These are phyloP conservation scores for Hericium erinaceus DNA, from an alignment of 768 basidiomycete genomes.

Conservation along the genomic window DNA sequence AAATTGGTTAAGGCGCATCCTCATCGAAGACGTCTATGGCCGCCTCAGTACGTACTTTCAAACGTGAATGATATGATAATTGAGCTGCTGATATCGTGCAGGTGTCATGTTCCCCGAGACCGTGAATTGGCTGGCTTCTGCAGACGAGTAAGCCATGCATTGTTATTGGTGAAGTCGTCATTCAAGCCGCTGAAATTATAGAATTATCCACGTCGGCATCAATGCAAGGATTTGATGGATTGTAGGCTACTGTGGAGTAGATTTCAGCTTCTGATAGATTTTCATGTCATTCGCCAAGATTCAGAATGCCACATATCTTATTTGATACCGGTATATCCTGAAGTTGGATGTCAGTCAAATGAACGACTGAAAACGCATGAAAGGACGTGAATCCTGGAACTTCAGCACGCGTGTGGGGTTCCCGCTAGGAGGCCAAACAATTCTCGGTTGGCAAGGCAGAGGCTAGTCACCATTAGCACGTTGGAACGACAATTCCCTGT, in stretches of 20 bases:
- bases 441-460: too few species aligned
- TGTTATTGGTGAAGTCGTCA: neutral
- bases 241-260: neutral
- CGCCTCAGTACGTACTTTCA: constrained; percentile 35
- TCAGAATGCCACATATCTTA: too few species aligned
- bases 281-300: too few species aligned
- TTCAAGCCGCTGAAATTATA: neutral
- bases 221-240: neutral
- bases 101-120: constrained; percentile 58
- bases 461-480: too few species aligned
- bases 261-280: too few species aligned
- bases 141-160: constrained; percentile 35
- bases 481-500: too few species aligned
- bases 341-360: too few species aligned
- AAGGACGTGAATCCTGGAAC: too few species aligned
- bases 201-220: neutral
- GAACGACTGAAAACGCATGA: too few species aligned
- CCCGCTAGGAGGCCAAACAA: too few species aligned
- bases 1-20: constrained; percentile 36
- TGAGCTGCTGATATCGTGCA: constrained; percentile 11
- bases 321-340: too few species aligned
- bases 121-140: constrained; percentile 45
- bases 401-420: too few species aligned
- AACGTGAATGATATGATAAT: neutral
- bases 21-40: constrained; percentile 58